Evolutionary conservation across 2,329 filamentous ascomycete species (phyloP), one percentile per base, ranked within the genome.

Genomic region (Monosporascus sp.): DNA sequence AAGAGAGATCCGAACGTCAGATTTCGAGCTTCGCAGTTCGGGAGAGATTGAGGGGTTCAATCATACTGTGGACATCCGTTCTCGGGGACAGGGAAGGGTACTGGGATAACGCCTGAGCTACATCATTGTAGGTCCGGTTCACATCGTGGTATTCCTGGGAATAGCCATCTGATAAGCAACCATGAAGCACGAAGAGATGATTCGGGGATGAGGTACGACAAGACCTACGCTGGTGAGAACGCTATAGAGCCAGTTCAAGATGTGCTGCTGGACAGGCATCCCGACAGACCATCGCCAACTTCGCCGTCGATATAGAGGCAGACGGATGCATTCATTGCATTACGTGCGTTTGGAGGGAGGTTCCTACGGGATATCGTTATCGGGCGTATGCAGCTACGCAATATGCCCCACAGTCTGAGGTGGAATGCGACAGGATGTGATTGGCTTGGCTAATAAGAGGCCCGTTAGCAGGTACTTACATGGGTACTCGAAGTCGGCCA

Each of bases 231-330:
- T 89, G 43, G 87, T 89, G 54, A 97, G 75, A 52, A 96, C 87
- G 73, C 89, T 94, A 74, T 96, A 96, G 6, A 97, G 85, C 93
- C 93, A 97, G 74, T 91, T 92, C 66, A 97, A 79, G 56, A 95
- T 87, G 74, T 91, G 89, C 72, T 96, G 91, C 65, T 90, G 88
- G 68, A 96, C 89, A 63, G 86, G 83, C 79, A 84, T 84, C 55
- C 66, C 75, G 66, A 49, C 41, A 53, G 48, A 50, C 54, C 43
- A 27, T 46, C 4, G 5, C 24, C 24, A 17, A 27, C 39, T 43
- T 43, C 39, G 24, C 8, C 39, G 20, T 43, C 8, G 20, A 43
- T 18, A 20, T 20, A 41, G 18, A 20, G 39, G 18, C 9, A 24
- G 39, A 24, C 5, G 39, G n/a, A 43, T 43, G 31, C 11, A 35